phyloP scores from a whole-genome alignment of 2,329 filamentous ascomycete species.

The Colletotrichum phormii region DNA sequence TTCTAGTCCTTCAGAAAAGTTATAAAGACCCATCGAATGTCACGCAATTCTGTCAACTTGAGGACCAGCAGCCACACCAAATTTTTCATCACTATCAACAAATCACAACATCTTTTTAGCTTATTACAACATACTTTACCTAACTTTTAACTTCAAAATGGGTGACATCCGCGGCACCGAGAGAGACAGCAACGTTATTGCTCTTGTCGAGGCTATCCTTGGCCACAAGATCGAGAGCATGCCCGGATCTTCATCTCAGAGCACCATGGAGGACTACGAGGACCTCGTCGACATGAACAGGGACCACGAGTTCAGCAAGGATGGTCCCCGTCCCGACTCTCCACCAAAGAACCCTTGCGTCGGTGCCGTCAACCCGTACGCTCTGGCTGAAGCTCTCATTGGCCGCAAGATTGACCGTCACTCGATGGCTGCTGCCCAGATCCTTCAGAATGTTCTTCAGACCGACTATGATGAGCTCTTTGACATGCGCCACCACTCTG shows the following conservation, averaged over 20 bases:
- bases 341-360: conserved; percentile 52
- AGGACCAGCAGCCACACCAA: background rate
- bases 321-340: conserved; percentile 47
- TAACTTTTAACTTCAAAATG: conserved; percentile 36
- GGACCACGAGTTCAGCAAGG: conserved; percentile 37
- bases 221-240: conserved; percentile 46
- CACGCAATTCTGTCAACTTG: rapidly evolving
- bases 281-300: conserved; percentile 45
- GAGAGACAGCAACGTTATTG: conserved; percentile 37
- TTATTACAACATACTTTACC: conserved; percentile 29
- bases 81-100: background rate
- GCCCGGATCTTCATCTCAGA: conserved; percentile 40
- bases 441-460: conserved; percentile 56
- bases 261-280: conserved; percentile 48
- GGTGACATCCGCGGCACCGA: conserved; percentile 30
- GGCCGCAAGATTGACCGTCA: conserved; percentile 53
- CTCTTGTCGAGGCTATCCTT: conserved; percentile 52
- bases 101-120: conserved; percentile 11
- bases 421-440: conserved; percentile 46
- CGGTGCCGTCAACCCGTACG: conserved; percentile 57
- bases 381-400: conserved; percentile 56
- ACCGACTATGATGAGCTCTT: conserved; percentile 61
- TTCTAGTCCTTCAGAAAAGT: background rate
- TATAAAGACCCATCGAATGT: conserved; percentile 17
- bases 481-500: conserved; percentile 55